Base-by-base conservation (phyloP, 306 rosid genomes). In the Datisca glomerata region DNA sequence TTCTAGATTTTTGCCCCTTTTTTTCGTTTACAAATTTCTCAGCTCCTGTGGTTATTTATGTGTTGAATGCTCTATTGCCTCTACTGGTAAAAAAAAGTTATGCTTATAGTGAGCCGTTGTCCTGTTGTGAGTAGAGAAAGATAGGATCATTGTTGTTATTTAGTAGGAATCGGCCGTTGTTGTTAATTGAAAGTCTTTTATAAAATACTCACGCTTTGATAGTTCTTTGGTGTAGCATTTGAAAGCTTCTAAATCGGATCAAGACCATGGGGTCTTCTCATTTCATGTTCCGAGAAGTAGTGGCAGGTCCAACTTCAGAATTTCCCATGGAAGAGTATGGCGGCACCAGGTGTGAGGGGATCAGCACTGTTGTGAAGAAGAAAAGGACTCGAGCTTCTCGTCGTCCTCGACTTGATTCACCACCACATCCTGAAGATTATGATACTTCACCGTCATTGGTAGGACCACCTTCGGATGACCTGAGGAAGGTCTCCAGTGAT, bases 301-400 rank as follows among this genome's bases (percentile, higher is more conserved):
- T 46, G 41, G 47, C 54, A n/a, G 51, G 35, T 36, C 47, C 49
- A 12, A 41, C 31, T 23, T 49, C 64, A 46, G 53, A 42, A 19
- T 61, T 23, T n/a, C 44, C 32, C 7, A 87, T 89, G 98, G 95
- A 89, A 41, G 91, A 89, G 49, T 59, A 57, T 33, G 68, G 74
- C 6, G 43, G 55, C 44, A 37, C 56, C 57, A 56, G 67, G 47
- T 64, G 74, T 41, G 79, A 74, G 48, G 70, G 84, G 44, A 64
- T 80, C 23, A 60, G 53, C 66, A 69, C 50, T 66, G 64, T 81
- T 40, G 72, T 78, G 24, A 84, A 80, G 78, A 80, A 68, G 79
- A 89, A 78, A 66, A 85, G 98, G 59, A 83, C 78, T 63, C 98
- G 73, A 40, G 75, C 84, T 38, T 83, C 61, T 7, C 93, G 95